A percentile compares a stretch with the other conserved stretches of the same genome.
These are phyloP conservation scores for Boletus vinaceobasis DNA, from an alignment of 768 basidiomycete species.

Conservation along the genomic window DNA sequence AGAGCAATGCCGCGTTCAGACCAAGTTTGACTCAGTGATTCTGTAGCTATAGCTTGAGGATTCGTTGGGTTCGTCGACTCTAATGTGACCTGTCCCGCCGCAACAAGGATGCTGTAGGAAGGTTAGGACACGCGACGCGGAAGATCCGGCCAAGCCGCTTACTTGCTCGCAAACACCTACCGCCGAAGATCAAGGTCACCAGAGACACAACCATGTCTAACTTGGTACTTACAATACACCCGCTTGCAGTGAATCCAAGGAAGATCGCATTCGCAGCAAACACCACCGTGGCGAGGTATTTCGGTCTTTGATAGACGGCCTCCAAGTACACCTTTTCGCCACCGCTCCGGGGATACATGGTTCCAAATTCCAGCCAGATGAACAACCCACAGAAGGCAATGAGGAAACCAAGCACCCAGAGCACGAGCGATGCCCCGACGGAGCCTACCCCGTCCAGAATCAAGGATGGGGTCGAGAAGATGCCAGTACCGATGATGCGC, in stretches of 20 bases:
- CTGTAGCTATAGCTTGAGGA: no score
- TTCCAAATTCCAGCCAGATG: conserved; percentile 62
- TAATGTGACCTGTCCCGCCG: conserved; percentile 33
- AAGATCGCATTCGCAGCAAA: conserved; percentile 49
- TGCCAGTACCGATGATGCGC: conserved; percentile 60
- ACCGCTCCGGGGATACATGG: conserved; percentile 60
- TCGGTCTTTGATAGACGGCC: conserved; percentile 47
- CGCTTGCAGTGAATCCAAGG: conserved; percentile 40
- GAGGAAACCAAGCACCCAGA: conserved; percentile 60
- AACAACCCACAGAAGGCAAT: conserved; percentile 59
- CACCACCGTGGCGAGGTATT: conserved; percentile 45
- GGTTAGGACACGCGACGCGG: background rate
- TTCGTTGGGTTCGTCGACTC: conserved; percentile 21
- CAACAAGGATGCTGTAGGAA: conserved; percentile 43
- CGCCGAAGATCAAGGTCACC: background rate
- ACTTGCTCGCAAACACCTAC: conserved; percentile 37
- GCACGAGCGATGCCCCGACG: conserved; percentile 57
- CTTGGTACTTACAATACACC: conserved; percentile 43
- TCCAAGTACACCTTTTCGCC: conserved; percentile 65
- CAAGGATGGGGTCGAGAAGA: conserved; percentile 60
- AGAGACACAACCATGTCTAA: background rate
- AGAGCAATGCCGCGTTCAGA: conserved; percentile 56
- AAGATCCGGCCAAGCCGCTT: background rate
- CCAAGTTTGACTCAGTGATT: conserved; percentile 31
- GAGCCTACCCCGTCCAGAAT: conserved; percentile 56